These are phyloP conservation scores for Colletotrichum sp. DNA, from an alignment of 2,329 filamentous ascomycete species.

Conservation along the genomic window DNA sequence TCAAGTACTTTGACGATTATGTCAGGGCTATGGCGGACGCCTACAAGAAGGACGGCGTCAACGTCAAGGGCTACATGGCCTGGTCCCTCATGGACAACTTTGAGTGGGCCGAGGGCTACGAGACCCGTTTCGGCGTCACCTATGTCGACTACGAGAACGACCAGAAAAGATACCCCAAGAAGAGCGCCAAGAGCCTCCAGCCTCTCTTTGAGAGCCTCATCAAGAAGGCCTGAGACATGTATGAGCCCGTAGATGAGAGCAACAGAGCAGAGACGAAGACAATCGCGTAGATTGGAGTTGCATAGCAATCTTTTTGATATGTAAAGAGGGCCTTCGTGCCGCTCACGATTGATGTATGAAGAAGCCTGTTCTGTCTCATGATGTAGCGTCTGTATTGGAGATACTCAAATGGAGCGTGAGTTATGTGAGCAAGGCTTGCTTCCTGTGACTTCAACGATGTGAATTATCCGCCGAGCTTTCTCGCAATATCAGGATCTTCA, in stretches of 20 bases:
- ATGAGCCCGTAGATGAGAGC: background rate
- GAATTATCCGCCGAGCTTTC: background rate
- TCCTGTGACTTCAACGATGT: background rate
- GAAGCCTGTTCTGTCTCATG: background rate
- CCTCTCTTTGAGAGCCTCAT: constrained; percentile 75
- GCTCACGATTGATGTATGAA: constrained; percentile 11
- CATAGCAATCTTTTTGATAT: background rate
- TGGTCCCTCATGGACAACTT: constrained; percentile 94
- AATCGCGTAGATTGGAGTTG: background rate
- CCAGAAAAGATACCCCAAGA: constrained; percentile 83
- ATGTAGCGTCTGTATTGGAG: background rate
- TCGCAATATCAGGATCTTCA: background rate
- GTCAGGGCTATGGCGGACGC: constrained; percentile 79
- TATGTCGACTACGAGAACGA: constrained; percentile 83
- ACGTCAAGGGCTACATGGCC: constrained; percentile 81
- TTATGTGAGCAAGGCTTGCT: background rate
- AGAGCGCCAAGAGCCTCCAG: constrained; percentile 77
- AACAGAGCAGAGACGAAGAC: background rate
- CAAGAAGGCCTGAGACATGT: constrained; percentile 55
- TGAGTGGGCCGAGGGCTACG: constrained; percentile 91
- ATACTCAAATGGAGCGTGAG: background rate
- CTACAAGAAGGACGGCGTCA: constrained; percentile 73
- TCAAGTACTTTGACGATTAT: constrained; percentile 80
- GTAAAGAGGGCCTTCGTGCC: background rate
- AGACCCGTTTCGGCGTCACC: constrained; percentile 84